These are phyloP conservation scores for Fremontodendron californicum DNA, from an alignment of 345 rosid genomes.

Conservation along the genomic window DNA sequence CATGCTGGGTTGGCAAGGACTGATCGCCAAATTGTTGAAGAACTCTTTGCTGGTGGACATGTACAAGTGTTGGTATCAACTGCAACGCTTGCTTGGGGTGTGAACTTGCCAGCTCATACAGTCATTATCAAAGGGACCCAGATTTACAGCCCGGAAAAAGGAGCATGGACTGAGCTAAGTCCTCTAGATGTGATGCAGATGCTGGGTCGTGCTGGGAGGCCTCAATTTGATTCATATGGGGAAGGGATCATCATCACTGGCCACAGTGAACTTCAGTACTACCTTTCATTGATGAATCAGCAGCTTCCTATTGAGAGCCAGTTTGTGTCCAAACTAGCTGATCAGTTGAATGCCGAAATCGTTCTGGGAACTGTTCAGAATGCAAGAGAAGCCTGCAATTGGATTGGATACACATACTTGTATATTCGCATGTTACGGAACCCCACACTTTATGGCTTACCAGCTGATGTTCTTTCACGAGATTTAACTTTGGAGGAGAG, in stretches of 20 bases:
- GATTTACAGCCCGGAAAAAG: conserved; percentile 95
- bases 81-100: conserved; percentile 99
- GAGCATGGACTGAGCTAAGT: conserved; percentile 94
- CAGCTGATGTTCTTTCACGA: conserved; percentile 70
- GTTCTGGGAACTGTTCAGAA: conserved; percentile 96
- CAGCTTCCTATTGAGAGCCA: conserved; percentile 98
- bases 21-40: conserved; percentile 86
- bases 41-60: conserved; percentile 64
- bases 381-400: conserved; percentile 95
- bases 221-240: conserved; percentile 86
- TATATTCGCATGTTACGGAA: conserved; percentile 85
- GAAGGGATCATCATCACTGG: conserved; percentile 98
- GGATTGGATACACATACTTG: conserved; percentile 90
- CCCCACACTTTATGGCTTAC: conserved; percentile 80
- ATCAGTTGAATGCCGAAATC: conserved; percentile 98
- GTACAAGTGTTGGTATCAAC: conserved; percentile 92
- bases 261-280: conserved; percentile 79
- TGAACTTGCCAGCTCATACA: conserved; percentile 86
- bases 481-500: conserved; percentile 82
- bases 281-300: conserved; percentile 94
- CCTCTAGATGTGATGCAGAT: conserved; percentile 99
- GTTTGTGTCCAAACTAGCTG: conserved; percentile 87
- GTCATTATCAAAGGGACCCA: conserved; percentile 96
- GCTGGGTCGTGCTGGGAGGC: conserved; percentile 99
- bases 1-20: conserved; percentile 92